phyloP scores from a whole-genome alignment of 2,329 filamentous ascomycete species.

The Kalaharituber pfeilii region DNA sequence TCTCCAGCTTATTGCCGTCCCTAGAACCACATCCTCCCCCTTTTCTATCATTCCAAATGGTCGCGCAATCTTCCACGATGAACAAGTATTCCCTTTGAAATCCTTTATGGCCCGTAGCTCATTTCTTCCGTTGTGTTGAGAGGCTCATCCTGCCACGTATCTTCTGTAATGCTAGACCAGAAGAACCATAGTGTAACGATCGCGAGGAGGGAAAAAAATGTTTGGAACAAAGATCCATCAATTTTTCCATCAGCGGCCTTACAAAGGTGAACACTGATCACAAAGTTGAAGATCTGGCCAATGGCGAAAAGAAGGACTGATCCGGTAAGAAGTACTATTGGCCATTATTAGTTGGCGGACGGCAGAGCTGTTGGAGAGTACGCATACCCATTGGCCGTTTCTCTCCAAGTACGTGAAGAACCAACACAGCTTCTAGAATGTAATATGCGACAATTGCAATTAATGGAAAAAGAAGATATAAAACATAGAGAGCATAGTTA shows the following conservation, averaged over 20 bases:
- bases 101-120: background rate
- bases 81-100: too few relatives aligned
- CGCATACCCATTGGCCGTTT: conserved; percentile 64
- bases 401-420: conserved; percentile 74
- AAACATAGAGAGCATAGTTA: conserved; percentile 67
- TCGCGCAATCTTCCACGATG: too few relatives aligned
- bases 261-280: conserved; percentile 81
- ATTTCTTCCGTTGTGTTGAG: background rate
- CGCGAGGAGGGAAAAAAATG: conserved; percentile 71
- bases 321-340: conserved; percentile 23
- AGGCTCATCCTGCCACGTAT: conserved; percentile 59
- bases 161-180: conserved; percentile 98
- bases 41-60: too few relatives aligned
- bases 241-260: conserved; percentile 66
- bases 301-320: conserved; percentile 73
- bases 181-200: conserved; percentile 81
- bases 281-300: conserved; percentile 92
- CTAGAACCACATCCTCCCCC: too few relatives aligned
- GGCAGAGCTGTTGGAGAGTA: background rate
- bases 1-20: background rate
- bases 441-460: conserved; percentile 81
- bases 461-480: conserved; percentile 80
- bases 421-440: conserved; percentile 64
- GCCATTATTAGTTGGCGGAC: conserved; percentile 1
- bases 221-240: conserved; percentile 83